Conservation (phyloP, 2,329 filamentous ascomycete species). For the Ceratocystis smalleyi region DNA sequence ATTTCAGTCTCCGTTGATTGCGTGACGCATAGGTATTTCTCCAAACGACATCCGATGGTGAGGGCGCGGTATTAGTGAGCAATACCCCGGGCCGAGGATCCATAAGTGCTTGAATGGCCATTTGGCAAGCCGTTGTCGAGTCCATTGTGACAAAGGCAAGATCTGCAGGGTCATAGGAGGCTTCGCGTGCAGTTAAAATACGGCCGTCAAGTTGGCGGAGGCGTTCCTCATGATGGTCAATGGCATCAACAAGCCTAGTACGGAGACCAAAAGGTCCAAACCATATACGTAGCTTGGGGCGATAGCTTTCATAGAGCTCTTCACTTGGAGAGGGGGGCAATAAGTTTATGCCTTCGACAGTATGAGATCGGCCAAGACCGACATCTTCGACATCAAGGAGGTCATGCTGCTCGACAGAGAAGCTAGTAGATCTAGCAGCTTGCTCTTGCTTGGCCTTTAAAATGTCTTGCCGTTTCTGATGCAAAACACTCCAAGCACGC, state of each 20-base stretch:
- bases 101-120: slow-evolving; percentile 88
- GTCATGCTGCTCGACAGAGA: neutral
- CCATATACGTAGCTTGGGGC: slow-evolving; percentile 59
- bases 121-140: slow-evolving; percentile 79
- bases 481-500: slow-evolving; percentile 62
- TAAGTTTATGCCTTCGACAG: slow-evolving; percentile 1
- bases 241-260: slow-evolving; percentile 65
- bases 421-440: neutral
- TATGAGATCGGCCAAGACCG: neutral
- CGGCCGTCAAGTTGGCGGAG: slow-evolving; percentile 63
- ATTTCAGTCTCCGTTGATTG: slow-evolving; percentile 54
- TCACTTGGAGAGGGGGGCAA: slow-evolving; percentile 15
- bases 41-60: slow-evolving; percentile 90
- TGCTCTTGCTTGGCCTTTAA: neutral
- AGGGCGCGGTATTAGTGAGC: slow-evolving; percentile 69
- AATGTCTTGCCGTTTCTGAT: slow-evolving; percentile 35
- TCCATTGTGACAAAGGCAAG: slow-evolving; percentile 96
- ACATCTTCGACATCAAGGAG: slow-evolving; percentile 15
- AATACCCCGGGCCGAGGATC: slow-evolving; percentile 79
- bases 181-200: slow-evolving; percentile 53
- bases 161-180: slow-evolving; percentile 61
- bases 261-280: slow-evolving; percentile 61
- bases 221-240: slow-evolving; percentile 85
- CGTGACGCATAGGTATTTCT: slow-evolving; percentile 75
- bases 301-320: slow-evolving; percentile 21